Conservation (phyloP, 1,284 basidiomycete genomes). For the Limonomyces culmigenus region DNA sequence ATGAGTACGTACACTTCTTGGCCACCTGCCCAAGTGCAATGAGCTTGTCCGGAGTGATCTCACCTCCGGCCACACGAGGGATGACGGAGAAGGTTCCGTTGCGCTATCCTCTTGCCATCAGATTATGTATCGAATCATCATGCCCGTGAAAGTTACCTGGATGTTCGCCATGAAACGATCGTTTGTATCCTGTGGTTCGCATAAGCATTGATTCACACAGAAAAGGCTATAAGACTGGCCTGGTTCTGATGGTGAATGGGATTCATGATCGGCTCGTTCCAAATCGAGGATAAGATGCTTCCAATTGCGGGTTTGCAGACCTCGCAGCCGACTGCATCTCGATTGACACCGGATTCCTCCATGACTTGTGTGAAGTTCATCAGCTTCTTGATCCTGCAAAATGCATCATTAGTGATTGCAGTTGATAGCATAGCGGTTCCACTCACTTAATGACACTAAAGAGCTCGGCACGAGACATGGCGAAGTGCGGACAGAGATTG, state of each 20-base stretch:
- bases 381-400: constrained; percentile 38
- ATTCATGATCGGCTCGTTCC: constrained; percentile 54
- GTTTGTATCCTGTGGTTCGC: constrained; percentile 61
- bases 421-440: background rate
- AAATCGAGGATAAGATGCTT: constrained; percentile 50
- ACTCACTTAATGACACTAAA: constrained; percentile 47
- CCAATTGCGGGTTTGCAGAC: constrained; percentile 58
- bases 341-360: constrained; percentile 28
- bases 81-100: constrained; percentile 53
- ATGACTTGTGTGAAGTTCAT: constrained; percentile 41
- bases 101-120: no score
- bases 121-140: no score
- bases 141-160: no score
- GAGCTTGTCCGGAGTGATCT: constrained; percentile 54
- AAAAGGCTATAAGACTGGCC: background rate
- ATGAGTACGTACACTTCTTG: constrained; percentile 36
- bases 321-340: constrained; percentile 49
- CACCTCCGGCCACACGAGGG: constrained; percentile 52
- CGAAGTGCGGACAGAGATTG: constrained; percentile 53
- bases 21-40: constrained; percentile 56
- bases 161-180: constrained; percentile 59
- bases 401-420: background rate
- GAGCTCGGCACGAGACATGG: constrained; percentile 50
- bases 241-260: constrained; percentile 37
- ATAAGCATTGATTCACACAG: constrained; percentile 31